Evolutionary conservation across 352 stramenopile genomes (phyloP), one percentile per base, ranked within the genome.

Genomic region (Globisporangium apiculatum): DNA sequence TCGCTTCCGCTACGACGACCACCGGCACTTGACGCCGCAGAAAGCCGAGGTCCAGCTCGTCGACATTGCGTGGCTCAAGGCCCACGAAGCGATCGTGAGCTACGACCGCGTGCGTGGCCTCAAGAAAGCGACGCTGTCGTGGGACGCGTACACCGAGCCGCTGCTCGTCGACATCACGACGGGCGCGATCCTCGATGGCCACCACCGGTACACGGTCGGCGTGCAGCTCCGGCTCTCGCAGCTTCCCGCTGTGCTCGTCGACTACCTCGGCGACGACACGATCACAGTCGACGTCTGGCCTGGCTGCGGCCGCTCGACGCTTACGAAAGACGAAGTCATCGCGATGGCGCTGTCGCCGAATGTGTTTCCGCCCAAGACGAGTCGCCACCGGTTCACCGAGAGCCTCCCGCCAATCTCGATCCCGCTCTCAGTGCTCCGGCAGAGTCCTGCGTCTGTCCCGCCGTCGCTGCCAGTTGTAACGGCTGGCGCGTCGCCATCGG

Each of bases 351-450:
- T 91, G 36, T 93, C 83, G 18, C 70, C 82, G 5, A 77, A 88
- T 49, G 82, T 94, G 51, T 91, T 92, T 58, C 85, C 85, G 24
- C 80, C 83, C 15, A 92, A 94, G 70, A 94, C 85, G 10, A 92
- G 83, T 62, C 82, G 83, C 57, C 85, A 94, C 62, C 72, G 78
- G 8, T 91, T 94, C 56, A 87, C 78, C 0, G 82, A 92, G 59
- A 89, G 77, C 50, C 64, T 94, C 6, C 82, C 85, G 38, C 85
- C 85, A 5, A 86, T 94, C 61, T 93, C 83, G 18, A 90, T 92
- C 55, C 83, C 82, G 37, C 65, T 94, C 7, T 89, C 73, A 7
- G 68, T 89, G 31, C 63, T 92, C 36, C 80, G 80, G 24, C 73
- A 87, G 55, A 31, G 24, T 31, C 24, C 24, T 31, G 1, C 24